These are phyloP conservation scores for Crithidia sp. DNA, from an alignment of 208 protist species.

Conservation along the genomic window DNA sequence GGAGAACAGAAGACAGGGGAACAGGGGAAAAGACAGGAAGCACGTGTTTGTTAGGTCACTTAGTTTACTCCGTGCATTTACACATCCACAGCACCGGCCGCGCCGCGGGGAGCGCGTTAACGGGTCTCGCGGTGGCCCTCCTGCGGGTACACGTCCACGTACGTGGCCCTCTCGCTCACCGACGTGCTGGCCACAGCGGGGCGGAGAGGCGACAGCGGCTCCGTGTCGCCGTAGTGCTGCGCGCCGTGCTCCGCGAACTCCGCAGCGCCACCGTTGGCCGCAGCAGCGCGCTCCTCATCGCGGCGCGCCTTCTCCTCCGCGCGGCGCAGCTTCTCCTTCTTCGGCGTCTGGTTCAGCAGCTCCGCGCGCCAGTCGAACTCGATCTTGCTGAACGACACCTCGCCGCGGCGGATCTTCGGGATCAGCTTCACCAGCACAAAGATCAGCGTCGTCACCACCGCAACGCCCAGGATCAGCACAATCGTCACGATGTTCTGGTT, in stretches of 20 bases:
- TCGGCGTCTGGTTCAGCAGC: slow-evolving; percentile 47
- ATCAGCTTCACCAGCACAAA: slow-evolving; percentile 31
- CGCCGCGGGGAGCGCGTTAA: not conserved
- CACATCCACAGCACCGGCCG: no score
- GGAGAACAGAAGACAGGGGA: no score
- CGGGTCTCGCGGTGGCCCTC: not conserved
- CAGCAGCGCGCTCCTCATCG: slow-evolving; percentile 21
- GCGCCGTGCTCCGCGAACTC: not conserved
- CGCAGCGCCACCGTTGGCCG: not conserved
- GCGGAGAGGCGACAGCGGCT: not conserved
- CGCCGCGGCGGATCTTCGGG: slow-evolving; percentile 42
- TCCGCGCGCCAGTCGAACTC: slow-evolving; percentile 56
- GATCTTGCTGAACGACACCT: slow-evolving; percentile 44
- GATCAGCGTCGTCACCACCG: slow-evolving; percentile 25
- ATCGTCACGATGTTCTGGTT: slow-evolving; percentile 48
- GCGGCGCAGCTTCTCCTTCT: slow-evolving; percentile 34
- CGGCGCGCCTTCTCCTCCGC: slow-evolving; percentile 30
- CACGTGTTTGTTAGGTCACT: not conserved
- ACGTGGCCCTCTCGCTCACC: not conserved
- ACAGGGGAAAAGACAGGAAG: no score
- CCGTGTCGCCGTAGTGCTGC: not conserved
- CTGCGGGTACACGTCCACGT: not conserved
- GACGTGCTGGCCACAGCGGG: not conserved
- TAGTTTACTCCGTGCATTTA: not conserved
- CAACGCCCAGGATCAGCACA: slow-evolving; percentile 50